A percentile compares a stretch with the other conserved stretches of the same genome.
phyloP scores from a whole-genome alignment of 768 basidiomycete species.

The Boletus sp. region DNA sequence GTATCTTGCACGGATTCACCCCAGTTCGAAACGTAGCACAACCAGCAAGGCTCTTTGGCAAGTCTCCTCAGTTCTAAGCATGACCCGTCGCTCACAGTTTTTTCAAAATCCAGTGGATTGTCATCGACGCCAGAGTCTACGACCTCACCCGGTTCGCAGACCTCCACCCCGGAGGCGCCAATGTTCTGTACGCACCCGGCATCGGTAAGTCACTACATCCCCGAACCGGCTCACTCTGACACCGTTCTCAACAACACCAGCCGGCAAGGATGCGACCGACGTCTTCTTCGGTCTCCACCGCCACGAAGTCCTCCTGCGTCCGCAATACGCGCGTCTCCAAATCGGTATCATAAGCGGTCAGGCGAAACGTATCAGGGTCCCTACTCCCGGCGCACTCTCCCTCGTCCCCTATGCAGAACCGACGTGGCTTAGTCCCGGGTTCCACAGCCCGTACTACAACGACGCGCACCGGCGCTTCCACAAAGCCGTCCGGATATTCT shows the following conservation, averaged over 20 bases:
- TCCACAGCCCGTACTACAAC: slow-evolving; percentile 73
- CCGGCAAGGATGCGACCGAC: slow-evolving; percentile 73
- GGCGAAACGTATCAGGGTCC: slow-evolving; percentile 50
- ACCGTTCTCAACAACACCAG: slow-evolving; percentile 26
- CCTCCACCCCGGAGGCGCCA: slow-evolving; percentile 81
- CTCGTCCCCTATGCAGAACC: slow-evolving; percentile 84
- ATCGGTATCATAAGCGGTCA: slow-evolving; percentile 62
- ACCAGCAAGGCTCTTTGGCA: slow-evolving; percentile 79
- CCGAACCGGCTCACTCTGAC: neutral
- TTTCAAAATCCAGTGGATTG: slow-evolving; percentile 75
- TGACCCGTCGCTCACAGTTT: neutral
- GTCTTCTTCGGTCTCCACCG: slow-evolving; percentile 86
- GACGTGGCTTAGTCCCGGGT: slow-evolving; percentile 69
- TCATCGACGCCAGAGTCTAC: slow-evolving; percentile 79
- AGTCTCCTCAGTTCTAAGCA: slow-evolving; percentile 20
- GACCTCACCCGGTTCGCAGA: slow-evolving; percentile 77
- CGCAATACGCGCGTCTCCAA: slow-evolving; percentile 68
- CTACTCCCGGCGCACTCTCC: slow-evolving; percentile 61
- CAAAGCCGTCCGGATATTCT: slow-evolving; percentile 68
- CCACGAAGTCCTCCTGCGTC: slow-evolving; percentile 70
- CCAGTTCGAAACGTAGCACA: slow-evolving; percentile 55
- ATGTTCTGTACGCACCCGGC: slow-evolving; percentile 61
- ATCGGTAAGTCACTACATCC: slow-evolving; percentile 49
- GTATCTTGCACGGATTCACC: neutral
- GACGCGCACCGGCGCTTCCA: slow-evolving; percentile 75